Percentiles rank a stretch among this genome's conserved stretches.
Conservation (phyloP, 352 stramenopile genomes). For the Globisporangium irregulare region DNA sequence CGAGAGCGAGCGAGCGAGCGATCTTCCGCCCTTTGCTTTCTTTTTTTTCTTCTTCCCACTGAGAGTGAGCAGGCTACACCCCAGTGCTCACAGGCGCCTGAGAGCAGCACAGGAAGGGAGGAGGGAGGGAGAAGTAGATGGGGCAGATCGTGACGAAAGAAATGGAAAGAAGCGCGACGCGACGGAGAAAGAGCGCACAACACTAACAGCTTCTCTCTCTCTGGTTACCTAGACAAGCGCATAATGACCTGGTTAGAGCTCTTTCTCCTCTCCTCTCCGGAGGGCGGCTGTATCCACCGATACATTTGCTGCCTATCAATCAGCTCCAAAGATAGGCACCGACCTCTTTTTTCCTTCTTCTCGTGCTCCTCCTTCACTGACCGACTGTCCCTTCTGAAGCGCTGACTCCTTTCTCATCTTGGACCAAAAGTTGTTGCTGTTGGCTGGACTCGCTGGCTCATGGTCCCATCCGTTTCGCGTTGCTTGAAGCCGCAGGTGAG, state of each 20-base stretch:
- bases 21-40: slow-evolving; percentile 1
- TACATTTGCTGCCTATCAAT: neutral
- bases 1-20: neutral
- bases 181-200: neutral
- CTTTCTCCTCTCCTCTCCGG: neutral
- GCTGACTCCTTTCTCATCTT: slow-evolving; percentile 9
- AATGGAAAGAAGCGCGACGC: slow-evolving; percentile 6
- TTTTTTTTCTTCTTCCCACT: slow-evolving; percentile 6
- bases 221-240: neutral
- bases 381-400: slow-evolving; percentile 12
- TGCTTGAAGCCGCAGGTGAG: neutral
- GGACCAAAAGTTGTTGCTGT: neutral
- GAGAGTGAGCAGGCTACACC: neutral
- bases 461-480: neutral
- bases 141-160: neutral
- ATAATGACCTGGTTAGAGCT: neutral
- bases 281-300: neutral
- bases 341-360: neutral
- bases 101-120: neutral
- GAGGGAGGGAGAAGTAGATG: neutral
- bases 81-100: too few species aligned
- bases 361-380: neutral
- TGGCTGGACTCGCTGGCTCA: neutral
- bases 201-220: neutral
- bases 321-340: neutral